These are phyloP conservation scores for Talaromyces rugulosus DNA, from an alignment of 2,329 filamentous ascomycete genomes.

Conservation along the genomic window DNA sequence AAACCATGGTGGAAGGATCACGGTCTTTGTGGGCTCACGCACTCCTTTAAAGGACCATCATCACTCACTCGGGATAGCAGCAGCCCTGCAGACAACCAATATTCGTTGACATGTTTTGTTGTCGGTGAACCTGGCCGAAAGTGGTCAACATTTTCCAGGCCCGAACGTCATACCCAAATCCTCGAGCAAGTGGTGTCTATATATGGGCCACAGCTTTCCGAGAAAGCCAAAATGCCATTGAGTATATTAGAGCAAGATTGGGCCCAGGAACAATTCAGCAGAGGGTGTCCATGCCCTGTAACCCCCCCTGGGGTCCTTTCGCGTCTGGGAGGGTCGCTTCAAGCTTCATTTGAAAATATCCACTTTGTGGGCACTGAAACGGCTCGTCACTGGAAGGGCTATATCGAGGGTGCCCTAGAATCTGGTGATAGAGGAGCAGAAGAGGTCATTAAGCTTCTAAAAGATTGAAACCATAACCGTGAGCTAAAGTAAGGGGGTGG, in stretches of 20 bases:
- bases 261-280: slow-evolving; percentile 35
- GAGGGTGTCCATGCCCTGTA: slow-evolving; percentile 38
- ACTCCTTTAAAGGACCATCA: slow-evolving; percentile 35
- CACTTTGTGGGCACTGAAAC: slow-evolving; percentile 56
- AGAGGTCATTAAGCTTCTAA: slow-evolving; percentile 36
- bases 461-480: background rate
- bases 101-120: slow-evolving; percentile 40
- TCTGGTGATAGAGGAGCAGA: slow-evolving; percentile 47
- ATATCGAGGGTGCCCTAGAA: slow-evolving; percentile 56
- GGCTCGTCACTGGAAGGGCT: slow-evolving; percentile 51
- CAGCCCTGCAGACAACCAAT: slow-evolving; percentile 19
- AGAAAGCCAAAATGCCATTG: slow-evolving; percentile 22
- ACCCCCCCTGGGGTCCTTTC: slow-evolving; percentile 38
- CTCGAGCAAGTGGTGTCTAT: slow-evolving; percentile 1
- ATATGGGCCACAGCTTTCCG: slow-evolving; percentile 1
- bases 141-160: slow-evolving; percentile 29
- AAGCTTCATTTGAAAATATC: slow-evolving; percentile 37
- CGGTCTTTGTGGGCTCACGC: slow-evolving; percentile 35
- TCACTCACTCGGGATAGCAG: slow-evolving; percentile 42
- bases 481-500: no score
- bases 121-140: slow-evolving; percentile 21
- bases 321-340: slow-evolving; percentile 27
- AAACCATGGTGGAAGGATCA: slow-evolving; percentile 44
- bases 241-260: slow-evolving; percentile 35
- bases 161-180: slow-evolving; percentile 16